Conservation (phyloP, 1,139 yeast species). For the Pichia sp. region DNA sequence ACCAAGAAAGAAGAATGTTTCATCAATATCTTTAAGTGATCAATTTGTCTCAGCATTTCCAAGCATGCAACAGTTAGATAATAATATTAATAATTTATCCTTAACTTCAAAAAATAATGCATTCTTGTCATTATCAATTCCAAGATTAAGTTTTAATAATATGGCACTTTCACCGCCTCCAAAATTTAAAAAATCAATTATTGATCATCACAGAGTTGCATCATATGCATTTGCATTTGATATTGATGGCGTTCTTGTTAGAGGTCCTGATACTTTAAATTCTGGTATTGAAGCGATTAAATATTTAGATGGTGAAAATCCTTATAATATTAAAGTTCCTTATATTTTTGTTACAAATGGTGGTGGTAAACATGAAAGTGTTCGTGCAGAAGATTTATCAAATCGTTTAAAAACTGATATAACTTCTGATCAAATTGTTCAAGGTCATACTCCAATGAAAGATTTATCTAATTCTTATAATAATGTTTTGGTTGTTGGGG, state of each 20-base stretch:
- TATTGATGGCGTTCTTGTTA: constrained; percentile 75
- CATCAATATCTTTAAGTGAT: constrained; percentile 64
- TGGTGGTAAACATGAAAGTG: constrained; percentile 76
- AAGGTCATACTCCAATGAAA: constrained; percentile 87
- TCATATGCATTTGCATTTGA: constrained; percentile 84
- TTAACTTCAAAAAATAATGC: constrained; percentile 1
- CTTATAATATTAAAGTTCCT: constrained; percentile 76
- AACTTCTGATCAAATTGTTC: constrained; percentile 72
- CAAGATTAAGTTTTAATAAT: constrained; percentile 2
- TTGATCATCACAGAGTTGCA: constrained; percentile 68
- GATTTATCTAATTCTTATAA: constrained; percentile 60
- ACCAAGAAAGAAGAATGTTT: constrained; percentile 56
- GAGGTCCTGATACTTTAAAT: constrained; percentile 76
- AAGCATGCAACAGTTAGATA: constrained; percentile 28
- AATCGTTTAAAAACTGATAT: constrained; percentile 53
- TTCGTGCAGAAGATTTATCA: constrained; percentile 62
- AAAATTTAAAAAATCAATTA: constrained; percentile 44
- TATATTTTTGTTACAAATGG: constrained; percentile 84
- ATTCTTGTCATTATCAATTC: not conserved
- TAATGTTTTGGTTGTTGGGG: constrained; percentile 78
- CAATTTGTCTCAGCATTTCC: constrained; percentile 54
- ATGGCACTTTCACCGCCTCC: constrained; percentile 17
- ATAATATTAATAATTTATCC: not conserved
- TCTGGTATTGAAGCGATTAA: constrained; percentile 66
- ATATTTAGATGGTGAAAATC: constrained; percentile 68